Base-by-base conservation (phyloP, 1,139 yeast genomes). In the Nakaseomyces uthaithaninus region DNA sequence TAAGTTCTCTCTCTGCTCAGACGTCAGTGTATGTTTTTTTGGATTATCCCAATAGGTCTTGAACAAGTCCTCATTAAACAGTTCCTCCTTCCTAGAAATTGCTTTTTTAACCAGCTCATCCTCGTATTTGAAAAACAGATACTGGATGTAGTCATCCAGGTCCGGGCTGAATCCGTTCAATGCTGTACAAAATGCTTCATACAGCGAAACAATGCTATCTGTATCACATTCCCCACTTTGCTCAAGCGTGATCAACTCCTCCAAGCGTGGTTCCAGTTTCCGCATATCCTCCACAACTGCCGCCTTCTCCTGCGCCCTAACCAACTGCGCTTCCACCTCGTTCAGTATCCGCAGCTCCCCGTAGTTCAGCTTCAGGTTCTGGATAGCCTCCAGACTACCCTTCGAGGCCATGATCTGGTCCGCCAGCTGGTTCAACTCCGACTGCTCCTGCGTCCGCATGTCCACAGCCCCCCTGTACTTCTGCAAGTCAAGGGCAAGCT, bases 291-390 rank as follows among this genome's bases (percentile, higher is more conserved):
- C 49, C 33, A 54, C 39, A 10, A 46, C 49, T 2, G 39, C 33
- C 12, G 51, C 43, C 19, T 48, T 39, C 12, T 44, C 38, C 5
- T 43, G 47, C 16, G 45, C 43, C 22, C 44, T 40, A 10, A 42
- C 37, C 12, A 52, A 41, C 14, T 44, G 27, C 3, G 34, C 12
- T 36, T 50, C 55, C 9, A 60, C 31, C 2, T 46, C 41, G 11
- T 46, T 42, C 15, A 66, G 46, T 1, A 64, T 42, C 31, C 49
- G 46, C 39, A 65, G 40, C 15, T 52, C 40, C 3, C 68, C 68
- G 45, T 60, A 59, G 39, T 54, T 50, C 2, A 38, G 42, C 18
- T 49, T 54, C 40, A 64, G 40, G 2, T 27, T 35, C 9, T 50
- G 50, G 1, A 64, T 37, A 16, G 45, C 53, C 3, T 42, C 47